Base-by-base conservation (phyloP, 1,284 basidiomycete genomes). In the Leccinum holopus region DNA sequence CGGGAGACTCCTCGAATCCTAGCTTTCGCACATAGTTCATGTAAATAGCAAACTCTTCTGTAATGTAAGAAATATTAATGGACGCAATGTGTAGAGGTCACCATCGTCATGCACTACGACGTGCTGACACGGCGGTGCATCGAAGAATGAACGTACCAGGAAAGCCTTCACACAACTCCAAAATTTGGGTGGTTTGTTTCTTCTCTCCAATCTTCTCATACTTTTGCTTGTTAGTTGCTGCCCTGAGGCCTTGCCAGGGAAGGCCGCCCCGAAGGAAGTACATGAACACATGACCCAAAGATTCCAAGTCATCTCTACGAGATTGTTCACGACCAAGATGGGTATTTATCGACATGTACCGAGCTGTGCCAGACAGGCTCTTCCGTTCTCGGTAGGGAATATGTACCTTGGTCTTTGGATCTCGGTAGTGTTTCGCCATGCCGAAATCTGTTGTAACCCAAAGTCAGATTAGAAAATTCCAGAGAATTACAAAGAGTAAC, bases 341-440 rank as follows among this genome's bases (percentile, higher is more conserved):
- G 25, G 97, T 98, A 79, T 98, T 98, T 84, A 98, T 98, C 53
- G 94, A 97, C 83, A 97, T 98, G 82, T 98, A 99, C 61, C 97
- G 92, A 56, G 97, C 97, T 25, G 97, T 98, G 56, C 97, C 97
- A 16, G 95, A 97, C 61, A 98, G 80, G 68, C 95, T 97, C 84
- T 98, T 98, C 80, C 97, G 95, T 80, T 99, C 97, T 69, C 97
- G 87, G 81, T 99, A 99, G 32, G 97, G 97, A 66, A 98, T 98
- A 79, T 99, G 97, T 57, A 94, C 85, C 77, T 97, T 96, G 5
- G 95, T 97, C 82, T 97, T 97, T 18, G 97, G 96, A 79, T 99
- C 97, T 61, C 97, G 91, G 80, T 98, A 98, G 79, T 98, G 95
- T 79, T 98, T 99, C 59, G 97, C 96, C 84, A 99, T 93, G 70